Evolutionary conservation across 345 rosid species (phyloP).

Genomic region (Adansonia digitata): DNA sequence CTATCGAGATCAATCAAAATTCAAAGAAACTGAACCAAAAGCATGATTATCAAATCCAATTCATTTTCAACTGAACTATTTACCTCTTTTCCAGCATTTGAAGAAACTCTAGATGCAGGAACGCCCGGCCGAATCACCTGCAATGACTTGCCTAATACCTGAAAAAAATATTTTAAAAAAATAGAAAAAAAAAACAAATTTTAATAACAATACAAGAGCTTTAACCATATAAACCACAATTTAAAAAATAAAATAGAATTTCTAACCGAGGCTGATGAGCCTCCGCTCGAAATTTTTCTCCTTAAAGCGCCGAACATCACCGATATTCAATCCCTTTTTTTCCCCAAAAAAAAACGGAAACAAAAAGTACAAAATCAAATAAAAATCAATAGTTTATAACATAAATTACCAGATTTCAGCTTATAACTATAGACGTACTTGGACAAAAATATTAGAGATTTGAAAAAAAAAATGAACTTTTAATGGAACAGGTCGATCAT

Average conservation of each 20-base stretch:
- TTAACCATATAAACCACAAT: neutral
- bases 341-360: neutral
- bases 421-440: neutral
- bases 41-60: neutral
- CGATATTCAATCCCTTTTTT: constrained; percentile 1
- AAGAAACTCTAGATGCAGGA: constrained; percentile 37
- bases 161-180: constrained; percentile 12
- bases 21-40: neutral
- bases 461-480: too few relatives aligned
- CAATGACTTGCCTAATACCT: constrained; percentile 42
- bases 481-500: neutral
- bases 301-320: constrained; percentile 43
- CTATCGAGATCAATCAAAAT: neutral
- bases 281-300: constrained; percentile 34
- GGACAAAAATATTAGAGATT: too few relatives aligned
- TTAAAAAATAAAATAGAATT: neutral
- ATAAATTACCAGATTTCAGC: neutral
- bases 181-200: neutral
- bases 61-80: neutral
- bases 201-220: neutral
- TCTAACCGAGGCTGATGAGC: constrained; percentile 43
- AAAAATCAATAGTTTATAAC: neutral
- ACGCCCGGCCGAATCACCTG: constrained; percentile 33
- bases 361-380: neutral
- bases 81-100: constrained; percentile 46